Percentiles rank a stretch among this genome's conserved stretches.
Conservation (phyloP, 805 yeast species). For the Wickerhamiella vanderwaltii region DNA sequence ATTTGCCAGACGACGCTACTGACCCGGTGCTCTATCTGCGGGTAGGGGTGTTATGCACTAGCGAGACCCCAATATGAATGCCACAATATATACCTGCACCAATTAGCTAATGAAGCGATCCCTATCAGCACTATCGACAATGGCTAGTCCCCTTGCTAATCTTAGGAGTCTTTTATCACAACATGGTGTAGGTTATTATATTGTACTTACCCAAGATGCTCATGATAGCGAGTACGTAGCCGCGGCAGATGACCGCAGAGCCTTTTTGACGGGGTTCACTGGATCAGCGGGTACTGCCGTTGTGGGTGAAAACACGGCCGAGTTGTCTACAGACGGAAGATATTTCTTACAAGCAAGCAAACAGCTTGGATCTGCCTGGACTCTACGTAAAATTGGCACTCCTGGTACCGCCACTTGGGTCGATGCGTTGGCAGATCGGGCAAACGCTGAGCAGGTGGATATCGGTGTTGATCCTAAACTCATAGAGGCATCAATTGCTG, state of each 20-base stretch:
- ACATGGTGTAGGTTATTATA: conserved; percentile 56
- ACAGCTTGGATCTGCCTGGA: conserved; percentile 73
- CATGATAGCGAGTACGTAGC: conserved; percentile 89
- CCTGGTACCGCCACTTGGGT: conserved; percentile 69
- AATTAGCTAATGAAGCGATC: too few species aligned
- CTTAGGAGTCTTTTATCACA: conserved; percentile 55
- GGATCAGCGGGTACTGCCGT: conserved; percentile 92
- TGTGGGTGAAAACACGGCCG: conserved; percentile 59
- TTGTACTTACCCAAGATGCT: conserved; percentile 80
- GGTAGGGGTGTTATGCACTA: not conserved
- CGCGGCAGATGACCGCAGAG: conserved; percentile 67
- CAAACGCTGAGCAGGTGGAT: conserved; percentile 35
- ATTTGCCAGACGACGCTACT: too few species aligned
- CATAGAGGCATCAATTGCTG: conserved; percentile 37
- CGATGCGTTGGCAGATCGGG: conserved; percentile 55
- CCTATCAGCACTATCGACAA: too few species aligned
- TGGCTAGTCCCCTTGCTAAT: not conserved
- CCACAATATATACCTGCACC: too few species aligned
- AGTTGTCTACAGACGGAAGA: conserved; percentile 85
- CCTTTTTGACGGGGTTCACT: conserved; percentile 70
- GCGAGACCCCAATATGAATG: too few species aligned
- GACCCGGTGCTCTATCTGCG: not conserved
- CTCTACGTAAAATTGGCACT: conserved; percentile 63
- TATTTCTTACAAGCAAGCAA: conserved; percentile 83
- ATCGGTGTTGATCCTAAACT: conserved; percentile 79